These are phyloP conservation scores for Isoetes engelmannii DNA, from an alignment of 83 land plant genomes.

Conservation along the genomic window DNA sequence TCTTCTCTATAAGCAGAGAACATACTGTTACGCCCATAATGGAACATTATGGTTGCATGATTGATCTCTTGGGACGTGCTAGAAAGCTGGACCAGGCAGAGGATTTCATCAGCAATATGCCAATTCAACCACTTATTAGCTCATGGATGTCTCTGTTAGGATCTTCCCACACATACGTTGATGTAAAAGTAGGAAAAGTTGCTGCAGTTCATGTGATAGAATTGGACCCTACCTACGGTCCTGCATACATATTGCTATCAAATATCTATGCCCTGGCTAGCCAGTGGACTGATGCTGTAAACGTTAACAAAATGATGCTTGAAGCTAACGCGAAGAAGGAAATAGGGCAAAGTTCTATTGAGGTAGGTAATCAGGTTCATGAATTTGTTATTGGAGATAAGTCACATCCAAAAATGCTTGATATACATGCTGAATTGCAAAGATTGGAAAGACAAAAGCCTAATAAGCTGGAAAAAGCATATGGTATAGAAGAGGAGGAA, in stretches of 20 bases:
- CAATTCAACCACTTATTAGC: too few relatives aligned
- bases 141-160: too few relatives aligned
- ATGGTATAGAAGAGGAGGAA: conserved; percentile 13
- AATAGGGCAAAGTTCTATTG: conserved; percentile 12
- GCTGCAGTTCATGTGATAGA: conserved; percentile 1
- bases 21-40: too few relatives aligned
- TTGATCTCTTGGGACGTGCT: too few relatives aligned
- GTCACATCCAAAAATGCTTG: conserved; percentile 1
- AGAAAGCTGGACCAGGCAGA: too few relatives aligned
- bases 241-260: conserved; percentile 7
- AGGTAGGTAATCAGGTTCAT: conserved; percentile 9
- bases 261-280: conserved; percentile 2
- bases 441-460: neutral
- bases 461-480: neutral
- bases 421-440: conserved; percentile 4
- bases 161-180: too few relatives aligned
- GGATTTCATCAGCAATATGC: too few relatives aligned
- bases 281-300: conserved; percentile 7
- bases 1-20: too few relatives aligned
- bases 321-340: neutral
- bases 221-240: conserved; percentile 7
- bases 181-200: neutral
- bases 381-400: conserved; percentile 9
- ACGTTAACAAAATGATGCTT: neutral
- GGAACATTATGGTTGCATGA: too few relatives aligned